A percentile compares a stretch with the other conserved stretches of the same genome.
Conservation (phyloP, 192 early-diverging fungal genomes). For the Linnemannia zychae region DNA sequence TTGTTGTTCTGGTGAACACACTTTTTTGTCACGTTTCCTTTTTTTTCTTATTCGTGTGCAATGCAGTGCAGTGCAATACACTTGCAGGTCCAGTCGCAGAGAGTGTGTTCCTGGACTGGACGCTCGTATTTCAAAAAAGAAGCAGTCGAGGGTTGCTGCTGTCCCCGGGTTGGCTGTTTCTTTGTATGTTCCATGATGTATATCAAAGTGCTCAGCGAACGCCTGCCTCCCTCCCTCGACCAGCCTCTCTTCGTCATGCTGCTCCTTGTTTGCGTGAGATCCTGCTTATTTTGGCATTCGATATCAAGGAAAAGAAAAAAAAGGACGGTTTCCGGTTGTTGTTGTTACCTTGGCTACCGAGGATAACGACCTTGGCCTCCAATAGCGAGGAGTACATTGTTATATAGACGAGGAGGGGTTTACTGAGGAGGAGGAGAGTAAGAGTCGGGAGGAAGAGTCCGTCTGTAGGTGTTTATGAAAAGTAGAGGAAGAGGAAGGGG, state of each 20-base stretch:
- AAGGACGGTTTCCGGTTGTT: not conserved
- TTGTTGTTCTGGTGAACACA: not conserved
- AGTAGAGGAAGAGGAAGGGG: constrained; percentile 2
- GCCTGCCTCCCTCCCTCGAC: not conserved
- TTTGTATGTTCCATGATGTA: not conserved
- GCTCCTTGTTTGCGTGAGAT: not conserved
- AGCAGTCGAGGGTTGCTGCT: not conserved
- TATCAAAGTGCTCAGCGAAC: not conserved
- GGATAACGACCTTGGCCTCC: constrained; percentile 82
- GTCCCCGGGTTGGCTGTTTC: not conserved
- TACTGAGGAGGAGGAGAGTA: not conserved
- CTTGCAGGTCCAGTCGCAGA: too few species aligned
- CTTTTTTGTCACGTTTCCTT: not conserved
- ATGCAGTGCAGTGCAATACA: too few species aligned
- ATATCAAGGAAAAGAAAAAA: constrained; percentile 1
- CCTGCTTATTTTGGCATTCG: not conserved
- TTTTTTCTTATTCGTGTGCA: not conserved
- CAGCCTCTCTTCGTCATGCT: not conserved
- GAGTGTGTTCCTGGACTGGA: not conserved
- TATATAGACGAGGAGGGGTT: not conserved
- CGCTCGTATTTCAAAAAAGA: not conserved
- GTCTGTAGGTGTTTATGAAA: not conserved
- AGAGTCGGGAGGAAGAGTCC: not conserved
- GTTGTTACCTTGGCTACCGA: constrained; percentile 77
- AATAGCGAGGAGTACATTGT: constrained; percentile 61